A percentile compares a stretch with the other conserved stretches of the same genome.
Conservation (phyloP, 352 stramenopile genomes). For the Phytophthora palmivora region DNA sequence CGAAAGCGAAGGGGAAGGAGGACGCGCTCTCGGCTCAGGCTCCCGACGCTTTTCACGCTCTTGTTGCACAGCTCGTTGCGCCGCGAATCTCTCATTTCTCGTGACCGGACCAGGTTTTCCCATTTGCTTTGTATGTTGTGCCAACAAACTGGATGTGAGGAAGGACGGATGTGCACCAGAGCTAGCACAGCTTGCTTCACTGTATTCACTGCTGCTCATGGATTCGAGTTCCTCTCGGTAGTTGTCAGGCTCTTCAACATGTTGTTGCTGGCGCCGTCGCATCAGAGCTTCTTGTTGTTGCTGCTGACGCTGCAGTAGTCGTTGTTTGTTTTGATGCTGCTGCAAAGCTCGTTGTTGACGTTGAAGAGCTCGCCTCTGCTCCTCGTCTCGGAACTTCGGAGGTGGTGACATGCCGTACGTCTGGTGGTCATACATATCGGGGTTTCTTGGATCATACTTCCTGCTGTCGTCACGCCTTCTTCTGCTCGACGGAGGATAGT, state of each 20-base stretch:
- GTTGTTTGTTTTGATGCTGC: slow-evolving; percentile 36
- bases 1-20: slow-evolving; percentile 1
- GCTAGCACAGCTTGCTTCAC: slow-evolving; percentile 30
- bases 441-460: slow-evolving; percentile 37
- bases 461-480: slow-evolving; percentile 25
- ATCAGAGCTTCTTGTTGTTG: slow-evolving; percentile 33
- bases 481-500: slow-evolving; percentile 21
- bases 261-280: slow-evolving; percentile 23
- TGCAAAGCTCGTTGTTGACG: slow-evolving; percentile 43
- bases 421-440: slow-evolving; percentile 36
- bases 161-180: slow-evolving; percentile 26
- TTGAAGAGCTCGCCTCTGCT: slow-evolving; percentile 33
- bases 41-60: slow-evolving; percentile 10
- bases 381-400: slow-evolving; percentile 26
- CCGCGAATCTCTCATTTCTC: slow-evolving; percentile 23
- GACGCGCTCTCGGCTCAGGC: not conserved
- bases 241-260: slow-evolving; percentile 19
- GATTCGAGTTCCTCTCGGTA: slow-evolving; percentile 20
- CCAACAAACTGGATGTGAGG: slow-evolving; percentile 59
- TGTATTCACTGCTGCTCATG: slow-evolving; percentile 41
- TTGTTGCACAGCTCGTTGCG: slow-evolving; percentile 18
- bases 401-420: slow-evolving; percentile 27
- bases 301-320: slow-evolving; percentile 34
- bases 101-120: slow-evolving; percentile 48
- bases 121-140: slow-evolving; percentile 60